A percentile compares a stretch with the other conserved stretches of the same genome.
Conservation (phyloP, 306 rosid species). For the Astragalus membranaceus region DNA sequence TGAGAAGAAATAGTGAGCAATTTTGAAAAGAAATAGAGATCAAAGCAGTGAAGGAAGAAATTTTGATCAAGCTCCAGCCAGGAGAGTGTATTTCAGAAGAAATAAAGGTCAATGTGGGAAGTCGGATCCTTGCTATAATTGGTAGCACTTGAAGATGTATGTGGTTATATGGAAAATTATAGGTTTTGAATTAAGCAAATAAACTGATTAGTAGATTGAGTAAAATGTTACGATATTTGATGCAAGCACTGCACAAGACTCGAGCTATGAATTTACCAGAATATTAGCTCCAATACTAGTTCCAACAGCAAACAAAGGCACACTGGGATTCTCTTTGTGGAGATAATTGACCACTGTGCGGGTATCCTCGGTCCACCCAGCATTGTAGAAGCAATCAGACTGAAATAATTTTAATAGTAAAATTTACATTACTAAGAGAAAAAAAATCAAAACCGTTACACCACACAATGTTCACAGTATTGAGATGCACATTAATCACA, state of each 20-base stretch:
- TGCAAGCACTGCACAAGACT: slow-evolving; percentile 8
- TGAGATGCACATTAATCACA: slow-evolving; percentile 7
- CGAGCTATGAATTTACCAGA: slow-evolving; percentile 47
- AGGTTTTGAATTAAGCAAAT: slow-evolving; percentile 2
- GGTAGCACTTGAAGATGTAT: background rate
- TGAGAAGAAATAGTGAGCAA: background rate
- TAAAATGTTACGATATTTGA: background rate
- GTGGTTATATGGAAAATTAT: background rate
- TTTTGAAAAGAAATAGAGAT: background rate
- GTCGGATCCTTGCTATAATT: background rate
- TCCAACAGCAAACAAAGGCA: slow-evolving; percentile 81
- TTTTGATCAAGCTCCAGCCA: background rate
- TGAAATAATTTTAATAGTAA: slow-evolving; percentile 37
- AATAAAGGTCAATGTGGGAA: background rate
- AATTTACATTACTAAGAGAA: background rate
- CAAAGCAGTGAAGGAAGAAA: background rate
- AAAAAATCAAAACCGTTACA: slow-evolving; percentile 8
- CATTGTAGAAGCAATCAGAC: slow-evolving; percentile 97
- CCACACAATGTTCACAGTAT: background rate
- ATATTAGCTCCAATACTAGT: slow-evolving; percentile 92
- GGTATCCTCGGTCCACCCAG: slow-evolving; percentile 97
- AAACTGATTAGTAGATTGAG: background rate
- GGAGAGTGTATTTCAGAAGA: background rate
- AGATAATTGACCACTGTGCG: slow-evolving; percentile 61
- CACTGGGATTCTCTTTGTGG: slow-evolving; percentile 57